Evolutionary conservation across 805 yeast species (phyloP), one percentile per base, ranked within the genome.

Genomic region (Naumovozyma dairenensis): DNA sequence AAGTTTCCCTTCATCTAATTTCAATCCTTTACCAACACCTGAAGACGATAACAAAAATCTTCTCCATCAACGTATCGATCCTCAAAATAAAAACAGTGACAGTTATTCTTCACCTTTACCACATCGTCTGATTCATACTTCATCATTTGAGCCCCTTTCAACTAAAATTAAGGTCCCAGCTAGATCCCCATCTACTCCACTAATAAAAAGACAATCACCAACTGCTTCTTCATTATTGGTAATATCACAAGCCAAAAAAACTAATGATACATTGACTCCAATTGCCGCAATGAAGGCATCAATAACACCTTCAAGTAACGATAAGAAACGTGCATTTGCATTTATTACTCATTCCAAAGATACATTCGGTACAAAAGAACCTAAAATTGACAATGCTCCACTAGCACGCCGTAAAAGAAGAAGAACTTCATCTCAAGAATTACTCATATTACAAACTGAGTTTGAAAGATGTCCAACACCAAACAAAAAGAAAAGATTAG

Each of bases 341-440:
- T 89, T 89, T 60, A 89, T 89, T 44, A 77, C 93, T 16, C 97
- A 89, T 59, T 84, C 95, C 6, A 94, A 86, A 19, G 77, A 85
- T 14, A 83, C 96, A 1, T 89, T 77, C 53, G 86, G 93, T 12
- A 66, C 74, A 3, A 80, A 78, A 40, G 93, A 82, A 52, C 94
- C 94, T 2, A 61, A 72, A 5, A 84, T 85, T 36, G 96, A 86
- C 59, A 84, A 87, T 53, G 85, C 85, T n/a, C 86, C 86, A 31
- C 65, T 87, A 38, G 96, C 95, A 1, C 77, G 97, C 48, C 76
- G 96, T 36, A 89, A 89, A 57, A 74, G 98, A 62, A 77, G 98
- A 63, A 80, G 97, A 65, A 92, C 98, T 1, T 78, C 94, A 1
- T 92, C 94, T 2, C 71, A 73, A 37, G 97, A 92, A 59, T 69